Evolutionary conservation across 1,284 basidiomycete species (phyloP).

Genomic region (Butyriboletus appendiculatus): DNA sequence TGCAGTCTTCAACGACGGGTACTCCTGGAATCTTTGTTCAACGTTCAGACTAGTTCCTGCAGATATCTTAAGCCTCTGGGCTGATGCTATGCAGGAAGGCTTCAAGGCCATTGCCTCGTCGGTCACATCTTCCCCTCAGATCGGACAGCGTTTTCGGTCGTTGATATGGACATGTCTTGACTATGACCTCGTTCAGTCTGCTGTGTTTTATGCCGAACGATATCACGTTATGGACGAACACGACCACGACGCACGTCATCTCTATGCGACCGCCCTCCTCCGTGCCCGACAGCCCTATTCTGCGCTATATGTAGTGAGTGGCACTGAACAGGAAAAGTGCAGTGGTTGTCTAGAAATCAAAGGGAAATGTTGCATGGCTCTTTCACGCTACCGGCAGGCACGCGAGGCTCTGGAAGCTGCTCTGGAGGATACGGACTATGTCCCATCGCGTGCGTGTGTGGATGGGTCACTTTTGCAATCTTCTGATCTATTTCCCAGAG

Average conservation of each 20-base stretch:
- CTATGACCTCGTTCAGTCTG: slow-evolving; percentile 70
- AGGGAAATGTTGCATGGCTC: slow-evolving; percentile 70
- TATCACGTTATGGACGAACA: slow-evolving; percentile 66
- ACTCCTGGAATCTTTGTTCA: slow-evolving; percentile 6
- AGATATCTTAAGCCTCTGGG: slow-evolving; percentile 27
- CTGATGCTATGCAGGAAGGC: slow-evolving; percentile 45
- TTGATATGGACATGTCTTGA: slow-evolving; percentile 80
- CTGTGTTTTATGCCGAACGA: slow-evolving; percentile 81
- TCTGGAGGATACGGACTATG: slow-evolving; percentile 50
- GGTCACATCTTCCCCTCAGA: slow-evolving; percentile 48
- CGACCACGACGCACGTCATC: slow-evolving; percentile 82
- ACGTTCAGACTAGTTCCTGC: slow-evolving; percentile 18
- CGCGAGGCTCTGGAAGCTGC: slow-evolving; percentile 68
- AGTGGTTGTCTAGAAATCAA: slow-evolving; percentile 79
- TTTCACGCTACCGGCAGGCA: slow-evolving; percentile 73
- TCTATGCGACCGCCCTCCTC: slow-evolving; percentile 79
- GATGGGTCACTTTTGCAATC: slow-evolving; percentile 8
- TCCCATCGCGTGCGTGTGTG: slow-evolving; percentile 53
- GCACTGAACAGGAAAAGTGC: slow-evolving; percentile 59
- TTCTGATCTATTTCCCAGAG: slow-evolving; percentile 38
- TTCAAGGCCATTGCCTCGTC: slow-evolving; percentile 36
- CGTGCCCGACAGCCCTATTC: slow-evolving; percentile 76
- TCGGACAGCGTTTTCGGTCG: slow-evolving; percentile 64
- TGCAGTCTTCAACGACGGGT: slow-evolving; percentile 14
- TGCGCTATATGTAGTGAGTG: slow-evolving; percentile 70